These are phyloP conservation scores for Botrytis byssoidea DNA, from an alignment of 2,329 filamentous ascomycete species.

Conservation along the genomic window DNA sequence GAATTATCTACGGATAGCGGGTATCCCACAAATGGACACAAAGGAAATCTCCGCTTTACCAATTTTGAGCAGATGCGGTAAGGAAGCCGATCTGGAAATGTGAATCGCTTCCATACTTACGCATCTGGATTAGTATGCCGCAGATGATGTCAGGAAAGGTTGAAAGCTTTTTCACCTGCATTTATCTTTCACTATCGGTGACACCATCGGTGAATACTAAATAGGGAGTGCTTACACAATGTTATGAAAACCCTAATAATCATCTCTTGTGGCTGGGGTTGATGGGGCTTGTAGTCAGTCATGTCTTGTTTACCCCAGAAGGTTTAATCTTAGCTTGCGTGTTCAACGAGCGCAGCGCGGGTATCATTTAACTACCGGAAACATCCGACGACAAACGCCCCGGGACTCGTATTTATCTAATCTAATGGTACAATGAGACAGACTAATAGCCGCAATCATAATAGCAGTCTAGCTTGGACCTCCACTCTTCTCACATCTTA, in stretches of 20 bases:
- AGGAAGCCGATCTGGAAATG: not conserved
- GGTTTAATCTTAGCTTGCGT: not conserved
- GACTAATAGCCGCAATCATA: constrained; percentile 5
- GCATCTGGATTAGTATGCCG: not conserved
- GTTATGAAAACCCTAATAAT: not conserved
- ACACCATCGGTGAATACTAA: not conserved
- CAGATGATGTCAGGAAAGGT: not conserved
- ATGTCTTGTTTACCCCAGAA: not conserved
- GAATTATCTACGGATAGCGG: not conserved
- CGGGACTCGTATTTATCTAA: constrained; percentile 1
- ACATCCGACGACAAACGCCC: constrained; percentile 1
- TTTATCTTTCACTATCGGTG: not conserved
- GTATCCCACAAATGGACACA: not conserved
- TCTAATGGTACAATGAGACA: not conserved
- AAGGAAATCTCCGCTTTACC: not conserved
- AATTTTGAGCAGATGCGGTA: not conserved
- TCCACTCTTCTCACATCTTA: constrained; percentile 30
- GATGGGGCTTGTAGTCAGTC: not conserved
- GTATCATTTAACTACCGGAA: not conserved
- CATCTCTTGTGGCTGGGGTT: not conserved
- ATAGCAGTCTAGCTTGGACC: not conserved
- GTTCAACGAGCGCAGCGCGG: not conserved
- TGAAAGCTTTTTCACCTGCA: constrained; percentile 2
- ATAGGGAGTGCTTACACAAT: not conserved
- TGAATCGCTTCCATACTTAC: not conserved